Evolutionary conservation across 2,329 filamentous ascomycete genomes (phyloP), one percentile per base, ranked within the genome.

Genomic region (Xenosphaeropsis pyriputrescens): DNA sequence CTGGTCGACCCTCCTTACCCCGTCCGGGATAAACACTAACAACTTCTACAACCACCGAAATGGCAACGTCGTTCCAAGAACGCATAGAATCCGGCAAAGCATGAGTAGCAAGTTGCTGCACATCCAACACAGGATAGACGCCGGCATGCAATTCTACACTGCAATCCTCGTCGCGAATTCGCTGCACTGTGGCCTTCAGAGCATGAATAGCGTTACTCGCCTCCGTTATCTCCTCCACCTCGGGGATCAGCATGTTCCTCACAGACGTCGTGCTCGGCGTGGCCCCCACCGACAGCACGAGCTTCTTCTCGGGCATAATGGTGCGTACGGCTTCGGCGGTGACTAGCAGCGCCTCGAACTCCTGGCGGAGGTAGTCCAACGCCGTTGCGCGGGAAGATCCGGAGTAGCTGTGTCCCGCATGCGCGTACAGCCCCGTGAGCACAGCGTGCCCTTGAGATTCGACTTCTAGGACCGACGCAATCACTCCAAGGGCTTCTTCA

Each of bases 71-170:
- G 3, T 64, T 55, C 44, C 43, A 52, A 8, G 41, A 39, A 2
- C 51, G 41, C 38, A 47, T 42, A 7, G 45, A 35, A 9, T 46
- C 36, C 6, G 44, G 45, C 0, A 68, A 57, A 4, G 80, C 76
- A 48, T 79, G 72, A 0, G 82, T 84, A 1, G 81, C 75, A 2
- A 89, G 63, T 55, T 91, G 84, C 54, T 91, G 84, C 48, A 88
- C 64, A 54, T 91, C 84, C 7, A 89, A 68, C 3, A 76, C 64
- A 0, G 82, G 74, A 52, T 88, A 89, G 2, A 84, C 79, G 19
- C 81, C 82, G 0, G 82, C 81, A 53, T 88, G 83, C 2, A 85
- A 62, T 52, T 86, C 82, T 18, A 85, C 63, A 3, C 51, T 56
- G 36, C 68, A 62, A 29, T 58, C 60, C 4, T 54, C 49, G 39